phyloP scores from a whole-genome alignment of 2,329 filamentous ascomycete species.

The Penicillium sp. region DNA sequence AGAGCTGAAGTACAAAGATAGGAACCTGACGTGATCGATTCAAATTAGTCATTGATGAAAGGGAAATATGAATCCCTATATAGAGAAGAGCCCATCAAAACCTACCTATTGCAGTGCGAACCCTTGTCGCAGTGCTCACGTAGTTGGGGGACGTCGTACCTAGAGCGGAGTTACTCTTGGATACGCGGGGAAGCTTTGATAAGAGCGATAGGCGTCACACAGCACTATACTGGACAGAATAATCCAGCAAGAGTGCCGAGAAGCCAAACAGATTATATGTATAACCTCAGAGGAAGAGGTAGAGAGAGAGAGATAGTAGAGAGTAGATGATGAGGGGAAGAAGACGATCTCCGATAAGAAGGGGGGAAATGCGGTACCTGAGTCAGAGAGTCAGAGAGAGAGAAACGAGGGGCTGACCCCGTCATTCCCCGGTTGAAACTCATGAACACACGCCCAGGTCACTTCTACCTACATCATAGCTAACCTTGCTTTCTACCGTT shows the following conservation, averaged over 20 bases:
- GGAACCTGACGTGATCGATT: conserved; percentile 4
- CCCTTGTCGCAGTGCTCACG: neutral
- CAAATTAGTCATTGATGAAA: neutral
- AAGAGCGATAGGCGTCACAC: conserved; percentile 21
- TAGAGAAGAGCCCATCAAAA: neutral
- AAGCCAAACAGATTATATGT: neutral
- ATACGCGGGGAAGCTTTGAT: conserved; percentile 29
- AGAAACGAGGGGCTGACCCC: conserved; percentile 8
- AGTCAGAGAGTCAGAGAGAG: conserved; percentile 16
- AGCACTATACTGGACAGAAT: conserved; percentile 19
- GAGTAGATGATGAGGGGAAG: conserved; percentile 10
- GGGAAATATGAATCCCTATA: neutral
- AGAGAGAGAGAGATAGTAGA: neutral
- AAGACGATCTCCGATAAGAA: conserved; percentile 15
- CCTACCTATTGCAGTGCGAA: conserved; percentile 6
- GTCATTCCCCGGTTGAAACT: conserved; percentile 11
- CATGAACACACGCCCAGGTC: neutral
- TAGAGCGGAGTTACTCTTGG: conserved; percentile 24
- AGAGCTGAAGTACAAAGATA: conserved; percentile 8
- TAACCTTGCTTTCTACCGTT: neutral
- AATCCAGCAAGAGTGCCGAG: conserved; percentile 11
- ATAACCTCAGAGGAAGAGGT: neutral
- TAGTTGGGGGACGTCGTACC: conserved; percentile 16
- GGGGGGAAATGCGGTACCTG: conserved; percentile 15
- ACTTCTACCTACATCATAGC: neutral